These are phyloP conservation scores for Yamadazyma sp. DNA, from an alignment of 805 yeast genomes.

Conservation along the genomic window DNA sequence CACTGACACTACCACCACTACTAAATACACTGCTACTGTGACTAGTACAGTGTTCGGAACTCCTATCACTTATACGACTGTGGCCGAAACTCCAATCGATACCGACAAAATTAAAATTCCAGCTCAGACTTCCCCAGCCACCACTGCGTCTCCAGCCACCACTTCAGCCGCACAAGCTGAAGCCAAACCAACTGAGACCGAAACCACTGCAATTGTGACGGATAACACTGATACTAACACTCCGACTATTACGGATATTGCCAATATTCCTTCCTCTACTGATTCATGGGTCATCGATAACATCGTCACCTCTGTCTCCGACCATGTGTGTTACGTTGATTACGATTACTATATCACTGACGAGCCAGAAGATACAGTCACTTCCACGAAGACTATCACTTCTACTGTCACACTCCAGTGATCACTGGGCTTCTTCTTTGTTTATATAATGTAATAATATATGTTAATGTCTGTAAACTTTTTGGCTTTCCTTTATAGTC, in stretches of 20 bases:
- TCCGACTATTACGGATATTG: conserved; percentile 30
- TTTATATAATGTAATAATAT: conserved; percentile 4
- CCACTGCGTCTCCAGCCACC: conserved; percentile 10
- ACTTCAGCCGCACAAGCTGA: conserved; percentile 5
- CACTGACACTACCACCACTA: conserved; percentile 37
- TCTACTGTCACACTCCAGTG: conserved; percentile 30
- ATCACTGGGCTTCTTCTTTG: conserved; percentile 12
- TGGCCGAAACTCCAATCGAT: conserved; percentile 31
- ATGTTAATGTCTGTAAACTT: too few species aligned
- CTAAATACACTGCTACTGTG: conserved; percentile 44
- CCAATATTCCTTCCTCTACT: conserved; percentile 25
- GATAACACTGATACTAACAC: conserved; percentile 10
- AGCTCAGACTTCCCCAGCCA: conserved; percentile 5
- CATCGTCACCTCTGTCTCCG: conserved; percentile 28
- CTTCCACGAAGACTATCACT: conserved; percentile 38
- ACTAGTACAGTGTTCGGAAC: conserved; percentile 43
- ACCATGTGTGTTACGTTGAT: conserved; percentile 36
- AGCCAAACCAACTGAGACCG: conserved; percentile 12
- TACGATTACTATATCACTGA: conserved; percentile 36
- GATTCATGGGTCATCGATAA: conserved; percentile 36
- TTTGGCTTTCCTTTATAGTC: too few species aligned
- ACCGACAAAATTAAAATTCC: conserved; percentile 17
- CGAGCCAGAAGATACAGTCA: conserved; percentile 33
- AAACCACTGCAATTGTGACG: too few species aligned
- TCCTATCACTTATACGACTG: conserved; percentile 36